phyloP scores from a whole-genome alignment of 1,139 yeast species.

The Hyphopichia buzzinii region DNA sequence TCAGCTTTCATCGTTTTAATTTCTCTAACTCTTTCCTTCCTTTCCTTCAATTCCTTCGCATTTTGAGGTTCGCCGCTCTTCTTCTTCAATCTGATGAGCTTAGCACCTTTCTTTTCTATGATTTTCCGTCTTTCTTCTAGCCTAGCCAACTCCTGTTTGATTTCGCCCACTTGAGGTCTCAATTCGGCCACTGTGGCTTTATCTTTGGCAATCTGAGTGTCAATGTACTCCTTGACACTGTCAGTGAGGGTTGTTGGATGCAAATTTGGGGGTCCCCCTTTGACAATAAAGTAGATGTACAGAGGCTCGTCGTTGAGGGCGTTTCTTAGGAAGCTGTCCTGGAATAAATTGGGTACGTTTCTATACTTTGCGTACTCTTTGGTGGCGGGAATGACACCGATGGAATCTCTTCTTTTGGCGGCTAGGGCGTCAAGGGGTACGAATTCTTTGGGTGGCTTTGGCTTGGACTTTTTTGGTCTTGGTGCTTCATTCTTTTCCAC shows the following conservation, averaged over 20 bases:
- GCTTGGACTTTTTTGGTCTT: neutral
- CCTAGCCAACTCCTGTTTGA: neutral
- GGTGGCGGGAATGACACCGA: slow-evolving; percentile 3
- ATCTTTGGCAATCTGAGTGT: neutral
- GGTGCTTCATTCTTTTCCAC: neutral
- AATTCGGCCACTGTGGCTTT: neutral
- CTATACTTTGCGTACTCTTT: slow-evolving; percentile 2
- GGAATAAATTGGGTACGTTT: slow-evolving; percentile 1
- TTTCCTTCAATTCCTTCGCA: slow-evolving; percentile 1
- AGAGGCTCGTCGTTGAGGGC: slow-evolving; percentile 2
- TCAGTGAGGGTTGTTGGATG: slow-evolving; percentile 2
- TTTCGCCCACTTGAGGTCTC: neutral
- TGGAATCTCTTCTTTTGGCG: neutral
- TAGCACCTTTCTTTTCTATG: slow-evolving; percentile 3
- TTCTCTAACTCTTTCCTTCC: slow-evolving; percentile 1
- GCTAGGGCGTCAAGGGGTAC: slow-evolving; percentile 3
- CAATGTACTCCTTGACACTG: slow-evolving; percentile 1
- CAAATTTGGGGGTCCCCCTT: slow-evolving; percentile 1
- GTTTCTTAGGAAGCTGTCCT: slow-evolving; percentile 2
- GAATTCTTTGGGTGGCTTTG: neutral
- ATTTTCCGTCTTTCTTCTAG: neutral
- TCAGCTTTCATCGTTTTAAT: slow-evolving; percentile 2
- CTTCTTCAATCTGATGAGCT: slow-evolving; percentile 2
- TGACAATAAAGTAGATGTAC: slow-evolving; percentile 2
- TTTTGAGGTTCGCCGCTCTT: slow-evolving; percentile 1